Base-by-base conservation (phyloP, 495 filamentous ascomycete species). In the Penicillium pulvis region DNA sequence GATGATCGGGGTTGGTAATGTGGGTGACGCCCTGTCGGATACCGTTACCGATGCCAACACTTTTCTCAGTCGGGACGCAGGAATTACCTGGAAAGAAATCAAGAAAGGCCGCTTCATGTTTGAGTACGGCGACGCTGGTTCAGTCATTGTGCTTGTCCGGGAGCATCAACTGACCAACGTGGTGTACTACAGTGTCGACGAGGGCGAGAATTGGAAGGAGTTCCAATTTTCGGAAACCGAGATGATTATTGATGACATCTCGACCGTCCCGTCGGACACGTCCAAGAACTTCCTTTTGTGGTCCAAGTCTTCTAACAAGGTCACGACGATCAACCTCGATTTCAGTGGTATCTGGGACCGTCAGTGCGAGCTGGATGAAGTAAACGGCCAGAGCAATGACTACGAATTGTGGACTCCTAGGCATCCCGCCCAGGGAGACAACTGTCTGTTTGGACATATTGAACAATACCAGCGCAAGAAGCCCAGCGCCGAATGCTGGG, bases 91-190 rank as follows among this genome's bases (percentile, higher is more conserved):
- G 95, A 88, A 81, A 44, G 80, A 86, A 36, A 87, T 89, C 53
- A 93, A 86, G 76, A 90, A 93, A 67, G 95, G 94, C 8, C 81
- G 75, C 36, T 95, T 91, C 74, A 87, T 88, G 74, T 99, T 91
- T 90, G 91, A 96, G 63, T 95, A 87, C 64, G 94, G 94, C 53
- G 95, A 98, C 61, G 90, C 95, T 68, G 95, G 95, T 17, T 92
- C 90, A 1, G 84, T 98, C 62, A 82, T 98, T 55, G 91, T 96
- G 30, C 87, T 99, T 53, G 91, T 92, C 28, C 72, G 83, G 45
- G 79, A 89, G 54, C 71, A 69, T 9, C 73, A 74, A 50, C 78
- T 86, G 47, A 92, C 91, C 4, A 87, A 89, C 45, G 67, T 77
- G 0, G 71, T 98, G 47, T 83, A 81, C 57, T 98, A 92, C 74